A percentile compares a stretch with the other conserved stretches of the same genome.
phyloP scores from a whole-genome alignment of 1,284 basidiomycete genomes.

The Cerioporus squamosus region DNA sequence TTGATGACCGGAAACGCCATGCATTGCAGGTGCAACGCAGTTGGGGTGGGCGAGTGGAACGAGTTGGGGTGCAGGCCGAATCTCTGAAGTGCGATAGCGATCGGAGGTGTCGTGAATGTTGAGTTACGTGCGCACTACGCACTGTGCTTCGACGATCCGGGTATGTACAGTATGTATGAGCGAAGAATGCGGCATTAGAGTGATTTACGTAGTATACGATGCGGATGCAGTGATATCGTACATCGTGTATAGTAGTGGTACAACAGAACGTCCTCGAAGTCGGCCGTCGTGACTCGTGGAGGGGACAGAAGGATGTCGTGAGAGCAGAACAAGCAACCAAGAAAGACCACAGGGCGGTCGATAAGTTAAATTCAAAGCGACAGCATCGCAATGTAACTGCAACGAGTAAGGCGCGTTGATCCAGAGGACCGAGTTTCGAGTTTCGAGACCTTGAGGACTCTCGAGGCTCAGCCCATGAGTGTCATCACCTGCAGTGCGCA shows the following conservation, averaged over 20 bases:
- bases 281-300: no score
- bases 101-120: no score
- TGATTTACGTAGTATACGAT: neutral
- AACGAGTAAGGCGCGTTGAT: neutral
- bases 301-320: no score
- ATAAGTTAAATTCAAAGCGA: conserved; percentile 8
- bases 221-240: neutral
- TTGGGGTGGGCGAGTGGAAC: no score
- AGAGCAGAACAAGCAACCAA: neutral
- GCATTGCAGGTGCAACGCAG: neutral
- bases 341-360: neutral
- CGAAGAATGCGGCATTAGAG: neutral
- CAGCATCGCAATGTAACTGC: neutral
- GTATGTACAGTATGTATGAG: neutral
- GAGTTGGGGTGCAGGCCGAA: no score
- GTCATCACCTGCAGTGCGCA: conserved; percentile 19
- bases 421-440: no score
- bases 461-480: conserved; percentile 15
- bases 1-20: neutral
- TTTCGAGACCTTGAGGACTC: neutral
- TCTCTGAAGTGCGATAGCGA: no score
- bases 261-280: no score
- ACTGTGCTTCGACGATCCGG: neutral
- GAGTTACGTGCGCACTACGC: no score
- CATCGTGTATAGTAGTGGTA: neutral